Conservation (phyloP, 768 basidiomycete genomes). For the Auriculariales sp. region DNA sequence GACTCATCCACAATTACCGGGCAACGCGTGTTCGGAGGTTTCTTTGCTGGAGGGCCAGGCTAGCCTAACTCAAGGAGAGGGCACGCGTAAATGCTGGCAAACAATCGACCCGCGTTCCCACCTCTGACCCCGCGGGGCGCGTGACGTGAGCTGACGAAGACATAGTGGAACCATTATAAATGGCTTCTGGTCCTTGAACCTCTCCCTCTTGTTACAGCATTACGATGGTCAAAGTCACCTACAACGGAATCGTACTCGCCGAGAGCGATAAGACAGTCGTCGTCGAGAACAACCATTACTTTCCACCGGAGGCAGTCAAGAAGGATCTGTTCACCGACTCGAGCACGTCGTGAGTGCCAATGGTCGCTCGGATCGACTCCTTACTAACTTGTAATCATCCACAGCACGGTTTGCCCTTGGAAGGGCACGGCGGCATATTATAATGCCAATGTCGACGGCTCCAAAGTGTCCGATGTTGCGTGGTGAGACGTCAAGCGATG, state of each 20-base stretch:
- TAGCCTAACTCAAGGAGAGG: too few relatives aligned
- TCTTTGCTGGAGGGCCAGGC: too few relatives aligned
- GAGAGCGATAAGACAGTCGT: slow-evolving; percentile 38
- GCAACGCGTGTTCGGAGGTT: too few relatives aligned
- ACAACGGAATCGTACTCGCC: slow-evolving; percentile 40
- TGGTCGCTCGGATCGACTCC: neutral
- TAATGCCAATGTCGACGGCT: slow-evolving; percentile 34
- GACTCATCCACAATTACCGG: too few relatives aligned
- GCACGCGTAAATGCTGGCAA: too few relatives aligned
- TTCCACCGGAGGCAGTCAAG: slow-evolving; percentile 43
- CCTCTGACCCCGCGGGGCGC: too few relatives aligned
- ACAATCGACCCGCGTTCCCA: too few relatives aligned
- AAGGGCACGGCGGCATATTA: slow-evolving; percentile 71
- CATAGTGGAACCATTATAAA: too few relatives aligned
- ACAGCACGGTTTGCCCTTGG: slow-evolving; percentile 47
- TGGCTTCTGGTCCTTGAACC: too few relatives aligned
- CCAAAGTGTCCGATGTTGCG: slow-evolving; percentile 40
- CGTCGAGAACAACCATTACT: slow-evolving; percentile 62
- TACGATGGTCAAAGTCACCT: slow-evolving; percentile 34
- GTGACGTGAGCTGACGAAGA: too few relatives aligned
- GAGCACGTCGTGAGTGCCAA: slow-evolving; percentile 30
- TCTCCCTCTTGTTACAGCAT: too few relatives aligned
- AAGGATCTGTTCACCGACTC: slow-evolving; percentile 34
- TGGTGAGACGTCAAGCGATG: slow-evolving; percentile 41
- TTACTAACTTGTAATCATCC: neutral